Percentiles rank a stretch among this genome's conserved stretches.
Conservation (phyloP, 495 filamentous ascomycete genomes). For the Hypoxylon intermedium region DNA sequence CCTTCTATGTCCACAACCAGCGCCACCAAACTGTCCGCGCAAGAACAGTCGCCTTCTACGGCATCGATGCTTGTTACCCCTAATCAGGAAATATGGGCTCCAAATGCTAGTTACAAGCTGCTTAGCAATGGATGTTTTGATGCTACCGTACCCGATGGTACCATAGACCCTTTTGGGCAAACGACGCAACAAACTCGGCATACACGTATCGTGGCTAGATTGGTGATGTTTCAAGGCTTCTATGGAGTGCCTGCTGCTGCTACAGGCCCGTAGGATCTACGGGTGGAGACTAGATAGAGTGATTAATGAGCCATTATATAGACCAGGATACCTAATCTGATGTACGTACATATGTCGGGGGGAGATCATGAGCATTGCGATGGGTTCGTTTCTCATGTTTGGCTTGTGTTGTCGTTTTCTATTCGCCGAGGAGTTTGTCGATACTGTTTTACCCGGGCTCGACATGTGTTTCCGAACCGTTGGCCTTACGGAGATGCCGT, state of each 20-base stretch:
- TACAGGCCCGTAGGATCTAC: neutral
- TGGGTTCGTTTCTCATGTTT: constrained; percentile 1
- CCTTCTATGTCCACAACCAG: too few relatives aligned
- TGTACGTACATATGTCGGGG: constrained; percentile 6
- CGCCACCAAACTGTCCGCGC: too few relatives aligned
- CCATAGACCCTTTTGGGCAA: too few relatives aligned
- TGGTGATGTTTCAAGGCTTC: constrained; percentile 13
- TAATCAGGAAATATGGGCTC: too few relatives aligned
- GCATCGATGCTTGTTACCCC: too few relatives aligned
- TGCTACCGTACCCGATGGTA: too few relatives aligned
- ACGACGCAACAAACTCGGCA: neutral
- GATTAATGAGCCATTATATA: constrained; percentile 17
- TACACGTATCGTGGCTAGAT: neutral
- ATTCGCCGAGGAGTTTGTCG: neutral
- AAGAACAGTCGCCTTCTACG: too few relatives aligned
- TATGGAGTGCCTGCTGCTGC: neutral
- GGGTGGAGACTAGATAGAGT: constrained; percentile 12
- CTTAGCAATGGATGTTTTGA: neutral
- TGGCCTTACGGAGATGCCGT: too few relatives aligned
- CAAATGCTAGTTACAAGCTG: too few relatives aligned
- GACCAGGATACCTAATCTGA: constrained; percentile 9
- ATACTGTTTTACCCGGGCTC: too few relatives aligned
- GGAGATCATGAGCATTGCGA: neutral
- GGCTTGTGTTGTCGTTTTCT: neutral
- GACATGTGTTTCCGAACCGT: too few relatives aligned